These are phyloP conservation scores for Selaginella tamariscina DNA, from an alignment of 75 land plant species.

Conservation along the genomic window DNA sequence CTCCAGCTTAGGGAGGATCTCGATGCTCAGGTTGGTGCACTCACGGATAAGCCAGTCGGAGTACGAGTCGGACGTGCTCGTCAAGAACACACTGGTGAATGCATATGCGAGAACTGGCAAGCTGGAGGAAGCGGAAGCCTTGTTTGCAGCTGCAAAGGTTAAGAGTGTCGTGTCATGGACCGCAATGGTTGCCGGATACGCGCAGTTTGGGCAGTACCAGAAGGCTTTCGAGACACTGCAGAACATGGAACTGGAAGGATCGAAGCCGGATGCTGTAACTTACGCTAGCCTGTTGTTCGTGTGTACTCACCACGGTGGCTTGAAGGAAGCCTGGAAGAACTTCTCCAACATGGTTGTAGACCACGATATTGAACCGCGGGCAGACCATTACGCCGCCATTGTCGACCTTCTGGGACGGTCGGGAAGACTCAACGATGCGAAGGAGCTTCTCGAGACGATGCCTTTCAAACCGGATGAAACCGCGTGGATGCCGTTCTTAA, in stretches of 20 bases:
- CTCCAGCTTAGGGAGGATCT: background rate
- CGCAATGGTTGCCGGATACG: background rate
- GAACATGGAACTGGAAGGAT: background rate
- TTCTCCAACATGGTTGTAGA: background rate
- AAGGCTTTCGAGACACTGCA: background rate
- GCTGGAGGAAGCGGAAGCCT: constrained; percentile 1
- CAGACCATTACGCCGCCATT: background rate
- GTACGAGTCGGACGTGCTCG: background rate
- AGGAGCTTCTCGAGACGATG: constrained; percentile 38
- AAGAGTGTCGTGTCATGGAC: background rate
- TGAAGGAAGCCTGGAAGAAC: background rate
- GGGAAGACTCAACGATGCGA: constrained; percentile 32
- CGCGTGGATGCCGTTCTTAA: constrained; percentile 39
- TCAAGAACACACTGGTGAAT: background rate
- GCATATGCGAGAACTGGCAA: background rate
- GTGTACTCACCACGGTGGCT: background rate
- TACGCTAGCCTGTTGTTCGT: background rate
- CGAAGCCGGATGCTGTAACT: background rate
- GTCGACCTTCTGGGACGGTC: constrained; percentile 12
- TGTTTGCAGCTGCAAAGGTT: background rate
- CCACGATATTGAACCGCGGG: background rate
- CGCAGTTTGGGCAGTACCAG: background rate
- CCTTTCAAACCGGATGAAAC: constrained; percentile 27
- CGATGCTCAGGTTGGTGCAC: background rate
- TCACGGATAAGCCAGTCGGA: background rate